Conservation (phyloP, 441 rosid genomes). For the Gossypium gossypioides region DNA sequence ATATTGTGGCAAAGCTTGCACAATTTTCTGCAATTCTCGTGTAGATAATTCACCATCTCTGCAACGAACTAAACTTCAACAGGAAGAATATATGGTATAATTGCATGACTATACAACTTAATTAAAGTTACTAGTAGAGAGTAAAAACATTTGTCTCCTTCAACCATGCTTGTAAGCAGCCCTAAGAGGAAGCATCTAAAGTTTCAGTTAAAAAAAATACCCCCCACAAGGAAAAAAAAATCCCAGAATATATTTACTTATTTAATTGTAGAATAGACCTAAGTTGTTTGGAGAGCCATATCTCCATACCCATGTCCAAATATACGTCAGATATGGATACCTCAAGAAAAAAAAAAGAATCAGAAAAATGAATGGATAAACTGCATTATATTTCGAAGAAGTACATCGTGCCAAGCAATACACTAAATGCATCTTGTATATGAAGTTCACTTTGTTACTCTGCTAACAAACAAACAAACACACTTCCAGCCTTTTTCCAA, state of each 20-base stretch:
- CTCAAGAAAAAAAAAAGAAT: background rate
- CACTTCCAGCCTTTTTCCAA: background rate
- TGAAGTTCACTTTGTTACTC: background rate
- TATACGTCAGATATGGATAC: background rate
- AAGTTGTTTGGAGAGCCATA: background rate
- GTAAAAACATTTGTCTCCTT: background rate
- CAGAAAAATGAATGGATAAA: background rate
- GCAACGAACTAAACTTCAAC: conserved; percentile 19
- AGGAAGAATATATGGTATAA: background rate
- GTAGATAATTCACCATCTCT: conserved; percentile 69
- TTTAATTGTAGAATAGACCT: background rate
- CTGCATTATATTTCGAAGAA: background rate
- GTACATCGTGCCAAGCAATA: background rate
- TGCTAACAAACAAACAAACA: background rate
- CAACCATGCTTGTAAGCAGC: background rate
- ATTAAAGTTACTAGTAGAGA: background rate
- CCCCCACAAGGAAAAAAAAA: background rate
- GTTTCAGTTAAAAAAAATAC: background rate
- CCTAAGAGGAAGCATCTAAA: background rate
- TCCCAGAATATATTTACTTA: background rate
- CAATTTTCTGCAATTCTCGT: conserved; percentile 64
- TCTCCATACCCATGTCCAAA: background rate
- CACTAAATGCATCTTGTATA: background rate
- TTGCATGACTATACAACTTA: background rate
- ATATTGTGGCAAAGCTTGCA: conserved; percentile 62